These are phyloP conservation scores for Ophiostoma sp. DNA, from an alignment of 2,329 filamentous ascomycete species.

Conservation along the genomic window DNA sequence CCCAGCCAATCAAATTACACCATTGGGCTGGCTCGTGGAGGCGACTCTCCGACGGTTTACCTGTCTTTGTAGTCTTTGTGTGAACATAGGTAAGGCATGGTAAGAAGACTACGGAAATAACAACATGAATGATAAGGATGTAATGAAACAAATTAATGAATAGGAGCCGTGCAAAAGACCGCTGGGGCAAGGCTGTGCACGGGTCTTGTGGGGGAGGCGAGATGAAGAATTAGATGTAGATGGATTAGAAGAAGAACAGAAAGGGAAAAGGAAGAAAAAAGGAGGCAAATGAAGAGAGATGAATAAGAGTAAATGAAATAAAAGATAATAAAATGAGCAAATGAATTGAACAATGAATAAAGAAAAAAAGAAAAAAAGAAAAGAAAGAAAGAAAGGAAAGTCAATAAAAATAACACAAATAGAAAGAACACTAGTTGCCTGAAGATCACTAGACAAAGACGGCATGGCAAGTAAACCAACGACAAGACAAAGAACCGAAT, in stretches of 20 bases:
- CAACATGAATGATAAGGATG: too few relatives aligned
- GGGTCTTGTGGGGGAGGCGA: too few relatives aligned
- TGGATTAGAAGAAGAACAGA: not conserved
- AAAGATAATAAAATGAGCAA: not conserved
- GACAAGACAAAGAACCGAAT: not conserved
- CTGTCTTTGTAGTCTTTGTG: too few relatives aligned
- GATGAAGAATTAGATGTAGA: not conserved
- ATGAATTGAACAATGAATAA: too few relatives aligned
- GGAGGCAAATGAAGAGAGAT: not conserved
- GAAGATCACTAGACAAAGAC: not conserved
- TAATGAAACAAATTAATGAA: too few relatives aligned
- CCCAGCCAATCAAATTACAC: slow-evolving; percentile 13
- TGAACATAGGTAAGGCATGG: too few relatives aligned
- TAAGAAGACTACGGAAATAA: too few relatives aligned
- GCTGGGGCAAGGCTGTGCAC: too few relatives aligned
- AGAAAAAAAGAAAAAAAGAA: too few relatives aligned
- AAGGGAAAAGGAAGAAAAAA: not conserved
- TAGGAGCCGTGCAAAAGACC: too few relatives aligned
- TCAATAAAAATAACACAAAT: not conserved
- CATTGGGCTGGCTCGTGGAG: not conserved
- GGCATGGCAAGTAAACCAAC: too few relatives aligned
- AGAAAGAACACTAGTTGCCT: not conserved
- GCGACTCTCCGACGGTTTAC: not conserved
- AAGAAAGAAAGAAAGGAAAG: not conserved
- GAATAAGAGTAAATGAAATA: not conserved